These are phyloP conservation scores for Metarhizium sp. DNA, from an alignment of 2,329 filamentous ascomycete species.

Conservation along the genomic window DNA sequence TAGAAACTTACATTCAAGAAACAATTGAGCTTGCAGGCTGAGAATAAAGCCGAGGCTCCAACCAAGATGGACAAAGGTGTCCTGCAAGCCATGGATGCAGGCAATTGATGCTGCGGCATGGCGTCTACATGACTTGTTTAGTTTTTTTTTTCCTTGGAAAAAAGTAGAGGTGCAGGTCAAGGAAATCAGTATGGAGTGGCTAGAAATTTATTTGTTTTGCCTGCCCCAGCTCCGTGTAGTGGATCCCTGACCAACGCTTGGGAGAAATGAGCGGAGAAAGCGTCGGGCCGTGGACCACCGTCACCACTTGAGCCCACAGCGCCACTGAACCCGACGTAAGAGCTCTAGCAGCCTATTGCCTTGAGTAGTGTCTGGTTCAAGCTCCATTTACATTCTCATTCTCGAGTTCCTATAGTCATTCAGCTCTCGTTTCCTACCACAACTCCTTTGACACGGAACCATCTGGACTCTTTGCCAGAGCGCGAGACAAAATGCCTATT, in stretches of 20 bases:
- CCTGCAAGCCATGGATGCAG: not conserved
- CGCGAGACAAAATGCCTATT: slow-evolving; percentile 57
- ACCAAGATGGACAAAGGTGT: not conserved
- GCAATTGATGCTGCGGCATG: not conserved
- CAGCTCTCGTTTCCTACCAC: slow-evolving; percentile 1
- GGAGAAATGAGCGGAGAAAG: slow-evolving; percentile 6
- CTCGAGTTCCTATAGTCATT: not conserved
- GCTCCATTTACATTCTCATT: not conserved
- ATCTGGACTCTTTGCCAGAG: not conserved
- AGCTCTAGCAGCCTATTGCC: slow-evolving; percentile 27
- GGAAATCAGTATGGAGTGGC: not conserved
- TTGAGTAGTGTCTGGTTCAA: not conserved
- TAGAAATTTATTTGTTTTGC: slow-evolving; percentile 3
- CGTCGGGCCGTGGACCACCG: slow-evolving; percentile 10
- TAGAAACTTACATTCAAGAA: slow-evolving; percentile 2
- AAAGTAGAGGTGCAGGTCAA: not conserved
- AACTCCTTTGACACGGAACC: not conserved
- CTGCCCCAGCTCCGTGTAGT: not conserved
- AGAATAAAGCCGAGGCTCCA: not conserved
- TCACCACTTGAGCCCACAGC: slow-evolving; percentile 5
- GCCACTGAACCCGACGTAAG: slow-evolving; percentile 22
- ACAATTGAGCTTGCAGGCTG: not conserved
- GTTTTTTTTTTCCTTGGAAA: too few relatives aligned
- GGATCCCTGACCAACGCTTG: not conserved
- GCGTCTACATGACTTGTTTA: not conserved